Percentiles rank a stretch among this genome's conserved stretches.
phyloP scores from a whole-genome alignment of 805 yeast genomes.

The Ogataea salicorniae region DNA sequence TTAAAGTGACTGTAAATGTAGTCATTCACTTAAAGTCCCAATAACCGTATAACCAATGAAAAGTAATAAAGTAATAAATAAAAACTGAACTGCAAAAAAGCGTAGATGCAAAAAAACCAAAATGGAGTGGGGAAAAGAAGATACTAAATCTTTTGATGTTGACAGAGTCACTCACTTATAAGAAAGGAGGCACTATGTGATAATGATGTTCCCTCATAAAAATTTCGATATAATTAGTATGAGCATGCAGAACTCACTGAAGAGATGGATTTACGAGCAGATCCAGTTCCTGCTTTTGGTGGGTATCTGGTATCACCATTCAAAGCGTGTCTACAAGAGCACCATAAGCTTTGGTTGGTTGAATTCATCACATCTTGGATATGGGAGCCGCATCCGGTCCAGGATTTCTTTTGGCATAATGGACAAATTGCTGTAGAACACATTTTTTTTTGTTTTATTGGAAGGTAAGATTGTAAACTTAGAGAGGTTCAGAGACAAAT shows the following conservation, averaged over 20 bases:
- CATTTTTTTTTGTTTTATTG: constrained; percentile 16
- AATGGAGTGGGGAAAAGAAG: too few relatives aligned
- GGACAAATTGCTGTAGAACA: constrained; percentile 35
- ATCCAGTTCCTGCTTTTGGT: constrained; percentile 61
- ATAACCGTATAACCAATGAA: too few relatives aligned
- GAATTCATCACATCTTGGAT: constrained; percentile 48
- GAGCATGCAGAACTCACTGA: constrained; percentile 15
- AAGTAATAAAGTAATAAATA: too few relatives aligned
- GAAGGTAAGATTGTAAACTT: background rate
- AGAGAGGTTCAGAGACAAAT: background rate
- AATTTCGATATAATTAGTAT: background rate
- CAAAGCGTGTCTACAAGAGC: constrained; percentile 47
- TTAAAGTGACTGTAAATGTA: too few relatives aligned
- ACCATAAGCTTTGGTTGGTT: constrained; percentile 45
- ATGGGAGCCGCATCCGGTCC: constrained; percentile 65
- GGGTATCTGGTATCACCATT: constrained; percentile 42
- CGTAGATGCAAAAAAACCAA: too few relatives aligned
- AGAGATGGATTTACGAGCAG: constrained; percentile 34
- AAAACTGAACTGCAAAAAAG: too few relatives aligned
- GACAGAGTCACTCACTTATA: too few relatives aligned
- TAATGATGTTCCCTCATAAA: background rate
- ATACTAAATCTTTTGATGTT: too few relatives aligned
- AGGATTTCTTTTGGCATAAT: constrained; percentile 44
- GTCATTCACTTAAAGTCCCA: too few relatives aligned
- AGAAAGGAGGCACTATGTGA: too few relatives aligned